Evolutionary conservation across 371 early-diverging fungal species (phyloP).

Genomic region (Mucor ambiguus): DNA sequence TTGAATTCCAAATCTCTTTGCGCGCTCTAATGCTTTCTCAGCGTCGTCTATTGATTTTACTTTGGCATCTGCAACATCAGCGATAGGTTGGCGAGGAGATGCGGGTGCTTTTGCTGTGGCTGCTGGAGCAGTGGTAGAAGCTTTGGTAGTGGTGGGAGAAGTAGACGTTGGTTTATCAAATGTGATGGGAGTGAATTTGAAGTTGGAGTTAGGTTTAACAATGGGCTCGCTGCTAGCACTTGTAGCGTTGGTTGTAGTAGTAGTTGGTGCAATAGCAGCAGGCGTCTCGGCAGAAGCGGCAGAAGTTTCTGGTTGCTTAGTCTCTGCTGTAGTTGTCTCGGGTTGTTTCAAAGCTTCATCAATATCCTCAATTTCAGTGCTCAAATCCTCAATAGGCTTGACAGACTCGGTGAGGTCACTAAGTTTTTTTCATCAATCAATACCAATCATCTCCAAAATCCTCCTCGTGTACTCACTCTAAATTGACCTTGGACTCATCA

Average conservation of each 20-base stretch:
- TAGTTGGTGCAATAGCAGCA: neutral
- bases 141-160: neutral
- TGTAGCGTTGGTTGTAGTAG: neutral
- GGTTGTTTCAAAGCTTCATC: conserved; percentile 1
- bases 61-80: neutral
- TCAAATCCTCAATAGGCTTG: conserved; percentile 7
- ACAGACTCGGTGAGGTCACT: conserved; percentile 9
- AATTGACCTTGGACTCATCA: conserved; percentile 37
- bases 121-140: neutral
- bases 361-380: conserved; percentile 9
- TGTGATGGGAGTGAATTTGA: conserved; percentile 48
- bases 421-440: neutral
- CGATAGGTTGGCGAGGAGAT: conserved; percentile 16
- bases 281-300: conserved; percentile 14
- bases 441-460: neutral
- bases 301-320: neutral
- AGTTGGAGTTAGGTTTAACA: conserved; percentile 18
- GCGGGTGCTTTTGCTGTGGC: conserved; percentile 20
- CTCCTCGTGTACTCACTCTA: conserved; percentile 18
- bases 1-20: conserved; percentile 60
- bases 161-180: conserved; percentile 28
- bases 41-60: conserved; percentile 29
- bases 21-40: conserved; percentile 51
- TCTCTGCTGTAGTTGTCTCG: conserved; percentile 1
- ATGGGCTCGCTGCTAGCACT: conserved; percentile 12